These are phyloP conservation scores for Leccinum olivaceopallidum DNA, from an alignment of 768 basidiomycete species.

Conservation along the genomic window DNA sequence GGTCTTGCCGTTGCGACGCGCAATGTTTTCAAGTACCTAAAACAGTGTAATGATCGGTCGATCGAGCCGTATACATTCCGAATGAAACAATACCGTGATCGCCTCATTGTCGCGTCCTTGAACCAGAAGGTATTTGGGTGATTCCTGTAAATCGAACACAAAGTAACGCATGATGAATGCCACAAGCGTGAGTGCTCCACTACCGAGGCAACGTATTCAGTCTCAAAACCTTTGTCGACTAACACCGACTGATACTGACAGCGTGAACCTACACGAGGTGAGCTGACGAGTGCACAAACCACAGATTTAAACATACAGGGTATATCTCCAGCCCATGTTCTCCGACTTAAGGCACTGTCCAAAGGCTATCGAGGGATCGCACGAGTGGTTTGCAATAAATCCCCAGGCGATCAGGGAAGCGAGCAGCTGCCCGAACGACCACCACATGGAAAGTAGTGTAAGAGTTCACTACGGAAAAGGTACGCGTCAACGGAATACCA, in stretches of 20 bases:
- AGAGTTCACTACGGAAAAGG: slow-evolving; percentile 44
- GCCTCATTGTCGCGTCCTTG: slow-evolving; percentile 60
- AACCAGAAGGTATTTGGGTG: slow-evolving; percentile 58
- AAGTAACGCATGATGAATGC: slow-evolving; percentile 57
- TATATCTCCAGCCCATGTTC: slow-evolving; percentile 67
- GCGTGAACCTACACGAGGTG: slow-evolving; percentile 33
- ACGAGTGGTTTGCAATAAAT: slow-evolving; percentile 58
- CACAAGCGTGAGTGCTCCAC: slow-evolving; percentile 48
- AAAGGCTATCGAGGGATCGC: slow-evolving; percentile 31
- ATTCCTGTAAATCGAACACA: slow-evolving; percentile 60
- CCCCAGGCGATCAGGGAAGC: slow-evolving; percentile 55
- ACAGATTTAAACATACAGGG: slow-evolving; percentile 33
- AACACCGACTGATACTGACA: slow-evolving; percentile 32
- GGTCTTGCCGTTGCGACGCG: slow-evolving; percentile 45
- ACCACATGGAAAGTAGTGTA: slow-evolving; percentile 54
- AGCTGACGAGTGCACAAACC: not conserved
- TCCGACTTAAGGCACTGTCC: slow-evolving; percentile 46
- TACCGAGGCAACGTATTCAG: slow-evolving; percentile 19
- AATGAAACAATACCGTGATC: slow-evolving; percentile 37
- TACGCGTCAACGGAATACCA: not conserved
- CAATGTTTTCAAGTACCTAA: slow-evolving; percentile 50
- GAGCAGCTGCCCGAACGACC: slow-evolving; percentile 51
- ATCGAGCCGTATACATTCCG: not conserved
- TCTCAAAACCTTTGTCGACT: not conserved
- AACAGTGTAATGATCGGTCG: not conserved